phyloP scores from a whole-genome alignment of 805 yeast genomes.

The Myxozyma neglecta region DNA sequence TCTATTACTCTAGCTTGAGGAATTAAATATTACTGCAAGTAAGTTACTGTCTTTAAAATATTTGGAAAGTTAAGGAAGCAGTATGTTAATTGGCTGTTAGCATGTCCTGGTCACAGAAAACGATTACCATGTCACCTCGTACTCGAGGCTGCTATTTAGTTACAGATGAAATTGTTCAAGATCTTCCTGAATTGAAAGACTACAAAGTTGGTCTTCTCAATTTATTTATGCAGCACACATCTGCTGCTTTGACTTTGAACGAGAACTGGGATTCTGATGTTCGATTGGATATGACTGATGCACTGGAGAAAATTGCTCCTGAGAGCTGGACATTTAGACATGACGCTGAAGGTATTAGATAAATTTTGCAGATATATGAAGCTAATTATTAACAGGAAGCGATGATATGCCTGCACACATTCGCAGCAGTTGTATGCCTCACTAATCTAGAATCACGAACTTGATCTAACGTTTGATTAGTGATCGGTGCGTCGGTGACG shows the following conservation, averaged over 20 bases:
- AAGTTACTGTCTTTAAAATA: no score
- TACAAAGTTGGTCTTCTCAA: conserved; percentile 65
- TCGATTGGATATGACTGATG: conserved; percentile 62
- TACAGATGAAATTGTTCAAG: conserved; percentile 59
- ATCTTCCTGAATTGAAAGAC: conserved; percentile 59
- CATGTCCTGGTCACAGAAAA: conserved; percentile 31
- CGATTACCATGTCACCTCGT: conserved; percentile 43
- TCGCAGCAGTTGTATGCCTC: conserved; percentile 49
- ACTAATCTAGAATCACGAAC: background rate
- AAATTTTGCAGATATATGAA: background rate
- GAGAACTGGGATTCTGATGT: conserved; percentile 84
- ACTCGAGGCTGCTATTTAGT: conserved; percentile 69
- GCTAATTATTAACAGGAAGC: conserved; percentile 38
- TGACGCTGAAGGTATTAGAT: conserved; percentile 63
- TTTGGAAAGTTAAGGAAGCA: no score
- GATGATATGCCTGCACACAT: conserved; percentile 87
- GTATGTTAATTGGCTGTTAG: background rate
- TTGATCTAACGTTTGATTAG: conserved; percentile 16
- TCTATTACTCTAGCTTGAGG: no score
- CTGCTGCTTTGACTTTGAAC: conserved; percentile 73
- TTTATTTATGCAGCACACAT: conserved; percentile 74
- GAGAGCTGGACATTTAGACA: conserved; percentile 60
- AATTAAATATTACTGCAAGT: background rate
- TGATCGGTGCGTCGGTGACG: conserved; percentile 62
- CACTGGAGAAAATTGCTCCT: conserved; percentile 66